Evolutionary conservation across 78 protist genomes (phyloP).

Genomic region (Emiliania huxleyi): DNA sequence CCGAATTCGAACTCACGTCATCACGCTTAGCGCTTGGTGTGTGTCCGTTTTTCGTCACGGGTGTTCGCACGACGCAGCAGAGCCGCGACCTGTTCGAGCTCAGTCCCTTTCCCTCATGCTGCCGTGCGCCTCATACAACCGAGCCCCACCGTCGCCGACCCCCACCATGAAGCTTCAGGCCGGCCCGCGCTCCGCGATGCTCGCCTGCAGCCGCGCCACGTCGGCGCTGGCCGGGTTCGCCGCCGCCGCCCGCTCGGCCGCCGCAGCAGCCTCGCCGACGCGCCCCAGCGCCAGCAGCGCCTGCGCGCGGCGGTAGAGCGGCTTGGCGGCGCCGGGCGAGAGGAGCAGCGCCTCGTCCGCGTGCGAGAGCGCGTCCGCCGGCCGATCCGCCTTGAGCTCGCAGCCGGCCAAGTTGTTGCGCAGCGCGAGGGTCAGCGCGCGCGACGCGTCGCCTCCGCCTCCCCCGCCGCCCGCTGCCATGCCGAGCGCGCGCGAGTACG

Average conservation of each 20-base stretch:
- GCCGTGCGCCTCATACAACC: too few species aligned
- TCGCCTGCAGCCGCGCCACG: not conserved
- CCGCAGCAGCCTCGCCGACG: not conserved
- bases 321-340: not conserved
- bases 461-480: not conserved
- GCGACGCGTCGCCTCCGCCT: too few species aligned
- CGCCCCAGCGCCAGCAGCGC: not conserved
- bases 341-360: not conserved
- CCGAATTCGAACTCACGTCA: too few species aligned
- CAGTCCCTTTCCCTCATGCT: too few species aligned
- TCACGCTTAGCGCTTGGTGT: too few species aligned
- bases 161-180: too few species aligned
- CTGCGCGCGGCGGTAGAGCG: not conserved
- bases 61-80: too few species aligned
- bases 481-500: not conserved
- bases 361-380: not conserved
- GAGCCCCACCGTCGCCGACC: too few species aligned
- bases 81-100: too few species aligned
- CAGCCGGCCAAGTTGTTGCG: not conserved
- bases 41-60: too few species aligned
- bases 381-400: not conserved
- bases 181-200: too few species aligned
- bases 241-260: not conserved
- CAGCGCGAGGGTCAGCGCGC: not conserved
- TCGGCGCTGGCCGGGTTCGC: not conserved